Base-by-base conservation (phyloP, 768 basidiomycete species). In the Hemileccinum impolitum region DNA sequence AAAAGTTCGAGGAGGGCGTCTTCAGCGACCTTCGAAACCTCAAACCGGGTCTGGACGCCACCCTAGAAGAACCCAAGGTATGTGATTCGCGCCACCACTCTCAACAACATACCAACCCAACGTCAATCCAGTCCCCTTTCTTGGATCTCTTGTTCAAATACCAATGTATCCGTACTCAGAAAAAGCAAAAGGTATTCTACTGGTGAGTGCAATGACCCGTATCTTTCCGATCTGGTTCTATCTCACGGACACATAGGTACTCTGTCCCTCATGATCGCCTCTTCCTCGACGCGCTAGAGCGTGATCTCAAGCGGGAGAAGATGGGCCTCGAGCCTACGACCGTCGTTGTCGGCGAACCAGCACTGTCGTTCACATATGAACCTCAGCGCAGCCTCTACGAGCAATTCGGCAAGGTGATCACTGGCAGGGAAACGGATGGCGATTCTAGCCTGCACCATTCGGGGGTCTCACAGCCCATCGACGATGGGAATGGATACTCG, bases 161-260 rank as follows among this genome's bases (percentile, higher is more conserved):
- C 59, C 92, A 94, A 64, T 95, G 94, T 65, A 96, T 97, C 57
- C 83, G 94, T 34, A 97, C 94, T 1, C 94, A 97, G 67, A 97
- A 96, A 78, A 97, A 96, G 72, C 94, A 95, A 73, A 94, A 97
- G 68, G 94, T 97, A n/a, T 97, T 96, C 64, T 96, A 90, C 67
- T 97, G 94, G 94, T 90, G 57, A 47, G 85, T 72, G 21, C 1
- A 18, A 34, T 40, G 43, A 36, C 15, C 48, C 45, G 26, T 21
- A 14, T 46, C 41, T 21, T 32, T 6, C 4, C 6, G 14, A 26
- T 51, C 23, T 44, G 19, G 34, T 45, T 28, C 43, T 28, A 50
- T 53, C 15, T 47, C 43, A 23, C 6, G 39, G 1, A 12, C 38
- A 23, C 17, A 4, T 39, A 94, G 91, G 92, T 96, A 92, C 72